phyloP scores from a whole-genome alignment of 2,329 filamentous ascomycete genomes.

The Pseudogymnoascus sp. region DNA sequence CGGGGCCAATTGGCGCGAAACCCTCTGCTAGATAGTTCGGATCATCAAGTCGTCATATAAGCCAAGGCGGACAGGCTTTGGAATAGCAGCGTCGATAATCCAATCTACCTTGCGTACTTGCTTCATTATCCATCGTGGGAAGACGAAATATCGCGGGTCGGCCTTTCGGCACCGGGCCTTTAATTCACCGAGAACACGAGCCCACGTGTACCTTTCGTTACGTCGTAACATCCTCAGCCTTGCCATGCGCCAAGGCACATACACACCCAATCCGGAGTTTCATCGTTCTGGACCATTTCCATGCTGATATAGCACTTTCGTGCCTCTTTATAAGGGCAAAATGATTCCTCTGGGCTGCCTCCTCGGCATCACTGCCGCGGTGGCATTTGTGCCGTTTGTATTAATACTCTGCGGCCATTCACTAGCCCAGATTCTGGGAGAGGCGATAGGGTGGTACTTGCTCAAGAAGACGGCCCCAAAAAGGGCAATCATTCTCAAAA shows the following conservation, averaged over 20 bases:
- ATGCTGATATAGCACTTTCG: constrained; percentile 6
- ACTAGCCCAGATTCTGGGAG: constrained; percentile 6
- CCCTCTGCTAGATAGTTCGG: not conserved
- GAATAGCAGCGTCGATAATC: not conserved
- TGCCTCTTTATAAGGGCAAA: not conserved
- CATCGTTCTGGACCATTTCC: constrained; percentile 1
- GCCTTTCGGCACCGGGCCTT: not conserved
- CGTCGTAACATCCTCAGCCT: not conserved
- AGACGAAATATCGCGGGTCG: not conserved
- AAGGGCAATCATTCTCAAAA: constrained; percentile 24
- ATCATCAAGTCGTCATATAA: not conserved
- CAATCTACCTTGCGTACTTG: no score
- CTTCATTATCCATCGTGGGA: not conserved
- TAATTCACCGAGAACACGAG: not conserved
- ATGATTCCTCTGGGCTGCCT: constrained; percentile 4
- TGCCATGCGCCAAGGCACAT: not conserved
- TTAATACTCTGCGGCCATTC: constrained; percentile 1
- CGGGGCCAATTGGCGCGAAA: not conserved
- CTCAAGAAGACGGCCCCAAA: constrained; percentile 10
- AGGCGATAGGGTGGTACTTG: not conserved
- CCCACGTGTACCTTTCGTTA: not conserved
- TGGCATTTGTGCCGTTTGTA: not conserved
- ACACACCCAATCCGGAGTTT: not conserved
- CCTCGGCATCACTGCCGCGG: constrained; percentile 5
- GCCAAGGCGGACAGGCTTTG: not conserved